Percentiles rank a stretch among this genome's conserved stretches.
These are phyloP conservation scores for Vicia sativa DNA, from an alignment of 306 rosid species.

Conservation along the genomic window DNA sequence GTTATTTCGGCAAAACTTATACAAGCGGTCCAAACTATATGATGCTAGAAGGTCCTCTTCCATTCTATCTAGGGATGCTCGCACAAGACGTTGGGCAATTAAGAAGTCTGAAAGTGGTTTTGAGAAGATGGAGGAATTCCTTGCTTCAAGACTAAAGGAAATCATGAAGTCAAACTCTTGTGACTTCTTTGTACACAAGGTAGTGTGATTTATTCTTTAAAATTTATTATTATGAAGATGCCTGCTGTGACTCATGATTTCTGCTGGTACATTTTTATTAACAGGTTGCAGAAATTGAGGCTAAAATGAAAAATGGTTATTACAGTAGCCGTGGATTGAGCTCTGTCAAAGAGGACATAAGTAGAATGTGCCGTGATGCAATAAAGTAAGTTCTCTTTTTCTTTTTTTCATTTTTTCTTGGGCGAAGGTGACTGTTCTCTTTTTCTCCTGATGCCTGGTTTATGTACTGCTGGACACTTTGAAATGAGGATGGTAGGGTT, in stretches of 20 bases:
- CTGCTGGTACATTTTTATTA: constrained; percentile 27
- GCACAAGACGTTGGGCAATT: constrained; percentile 91
- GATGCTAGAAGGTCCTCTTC: constrained; percentile 98
- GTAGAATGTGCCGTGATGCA: constrained; percentile 97
- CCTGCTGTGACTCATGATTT: constrained; percentile 24
- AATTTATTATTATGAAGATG: constrained; percentile 18
- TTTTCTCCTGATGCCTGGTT: constrained; percentile 20
- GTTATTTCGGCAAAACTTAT: constrained; percentile 78
- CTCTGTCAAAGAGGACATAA: constrained; percentile 88
- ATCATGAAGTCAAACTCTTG: constrained; percentile 85
- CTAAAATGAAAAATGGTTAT: constrained; percentile 77
- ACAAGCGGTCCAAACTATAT: constrained; percentile 91
- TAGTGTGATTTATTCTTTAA: constrained; percentile 35
- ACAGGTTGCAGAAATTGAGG: constrained; percentile 95
- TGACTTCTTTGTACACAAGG: constrained; percentile 94
- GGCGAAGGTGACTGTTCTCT: constrained; percentile 1
- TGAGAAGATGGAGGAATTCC: constrained; percentile 91
- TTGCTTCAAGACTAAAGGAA: constrained; percentile 80
- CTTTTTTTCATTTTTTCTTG: constrained; percentile 15
- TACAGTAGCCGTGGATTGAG: constrained; percentile 85
- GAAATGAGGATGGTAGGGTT: constrained; percentile 14
- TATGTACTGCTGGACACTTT: constrained; percentile 18
- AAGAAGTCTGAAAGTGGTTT: constrained; percentile 94
- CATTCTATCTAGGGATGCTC: constrained; percentile 98
- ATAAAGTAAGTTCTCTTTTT: constrained; percentile 65